A percentile compares a stretch with the other conserved stretches of the same genome.
Evolutionary conservation across 805 yeast genomes (phyloP).

Genomic region (Kodamaea sagamina): DNA sequence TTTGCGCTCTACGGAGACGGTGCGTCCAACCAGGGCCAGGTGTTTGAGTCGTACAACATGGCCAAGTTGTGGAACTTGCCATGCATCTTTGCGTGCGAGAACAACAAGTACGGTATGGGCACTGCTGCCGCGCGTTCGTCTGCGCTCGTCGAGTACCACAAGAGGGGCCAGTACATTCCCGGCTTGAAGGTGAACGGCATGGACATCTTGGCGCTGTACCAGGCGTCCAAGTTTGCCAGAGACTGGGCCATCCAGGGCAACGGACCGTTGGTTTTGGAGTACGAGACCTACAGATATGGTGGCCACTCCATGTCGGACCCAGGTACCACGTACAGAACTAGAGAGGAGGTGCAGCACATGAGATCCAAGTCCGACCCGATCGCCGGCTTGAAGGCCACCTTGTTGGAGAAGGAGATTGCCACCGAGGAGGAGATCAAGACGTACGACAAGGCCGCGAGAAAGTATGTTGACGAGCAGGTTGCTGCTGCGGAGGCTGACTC

Average conservation of each 20-base stretch:
- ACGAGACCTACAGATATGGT: slow-evolving; percentile 98
- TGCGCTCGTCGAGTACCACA: slow-evolving; percentile 94
- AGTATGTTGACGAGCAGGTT: slow-evolving; percentile 91
- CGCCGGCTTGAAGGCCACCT: slow-evolving; percentile 87
- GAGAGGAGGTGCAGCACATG: slow-evolving; percentile 99
- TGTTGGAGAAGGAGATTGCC: slow-evolving; percentile 81
- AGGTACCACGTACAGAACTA: slow-evolving; percentile 99
- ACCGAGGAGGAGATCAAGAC: slow-evolving; percentile 93
- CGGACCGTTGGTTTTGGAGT: slow-evolving; percentile 95
- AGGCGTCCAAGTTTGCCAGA: slow-evolving; percentile 95
- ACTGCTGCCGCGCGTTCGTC: slow-evolving; percentile 96
- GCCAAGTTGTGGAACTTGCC: slow-evolving; percentile 98
- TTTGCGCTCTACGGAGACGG: slow-evolving; percentile 97
- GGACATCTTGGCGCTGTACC: slow-evolving; percentile 94
- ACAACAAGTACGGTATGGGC: slow-evolving; percentile 99
- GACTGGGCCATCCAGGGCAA: slow-evolving; percentile 93
- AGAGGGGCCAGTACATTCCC: slow-evolving; percentile 99
- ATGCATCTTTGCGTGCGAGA: slow-evolving; percentile 92
- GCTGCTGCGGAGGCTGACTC: slow-evolving; percentile 92
- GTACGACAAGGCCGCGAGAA: slow-evolving; percentile 95
- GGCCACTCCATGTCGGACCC: slow-evolving; percentile 99
- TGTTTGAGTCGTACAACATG: slow-evolving; percentile 97
- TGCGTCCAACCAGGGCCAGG: slow-evolving; percentile 99
- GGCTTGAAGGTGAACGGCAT: slow-evolving; percentile 98
- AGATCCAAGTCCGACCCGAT: slow-evolving; percentile 98